Base-by-base conservation (phyloP, 2,329 filamentous ascomycete species). In the Ilyonectria mors-panacis region DNA sequence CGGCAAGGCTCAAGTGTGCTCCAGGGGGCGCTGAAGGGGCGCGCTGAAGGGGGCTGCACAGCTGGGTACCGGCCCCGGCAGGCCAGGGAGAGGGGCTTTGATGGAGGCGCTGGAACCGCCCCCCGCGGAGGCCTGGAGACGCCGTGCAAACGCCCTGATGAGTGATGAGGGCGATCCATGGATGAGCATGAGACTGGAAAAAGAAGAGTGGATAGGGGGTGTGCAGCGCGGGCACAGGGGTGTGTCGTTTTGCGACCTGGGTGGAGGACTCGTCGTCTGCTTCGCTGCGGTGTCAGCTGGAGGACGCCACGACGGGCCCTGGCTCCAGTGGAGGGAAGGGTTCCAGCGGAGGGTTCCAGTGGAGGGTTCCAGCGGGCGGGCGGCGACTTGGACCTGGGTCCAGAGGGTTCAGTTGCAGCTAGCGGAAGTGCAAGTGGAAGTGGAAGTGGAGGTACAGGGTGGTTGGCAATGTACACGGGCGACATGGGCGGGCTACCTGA, bases 231-330 rank as follows among this genome's bases (percentile, higher is more conserved):
- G 21, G n/a, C 10, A 17, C 23, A 53, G 65, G 61, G 62, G 66
- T 53, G 64, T 55, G 45, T 19, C 5, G 13, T 26, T 56, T 26
- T 39, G 35, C n/a, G 19, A 33, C 15, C n/a, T 54, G 48, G 51
- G 21, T 50, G 33, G 51, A 33, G 58, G 35, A 33, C n/a, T 51
- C 21, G 56, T 55, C 47, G 39, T 59, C 58, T 45, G 26, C 26
- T 26, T 60, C 67, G 59, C 67, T 69, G 66, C 59, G 65, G 71
- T 75, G 73, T 76, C 74, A 76, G 74, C 74, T 76, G 73, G 72
- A 73, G 60, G 61, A 70, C 74, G 74, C 74, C 74, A 76, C 74
- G 68, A 71, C 63, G 64, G 59, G 70, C 73, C 74, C 72, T 73
- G 66, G 73, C 68, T 47, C 70, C 71, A 73, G 71, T 59, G 70